Evolutionary conservation across 176 grass and related monocot genomes (phyloP), one percentile per base, ranked within the genome.

Genomic region (Zoysia japonica): DNA sequence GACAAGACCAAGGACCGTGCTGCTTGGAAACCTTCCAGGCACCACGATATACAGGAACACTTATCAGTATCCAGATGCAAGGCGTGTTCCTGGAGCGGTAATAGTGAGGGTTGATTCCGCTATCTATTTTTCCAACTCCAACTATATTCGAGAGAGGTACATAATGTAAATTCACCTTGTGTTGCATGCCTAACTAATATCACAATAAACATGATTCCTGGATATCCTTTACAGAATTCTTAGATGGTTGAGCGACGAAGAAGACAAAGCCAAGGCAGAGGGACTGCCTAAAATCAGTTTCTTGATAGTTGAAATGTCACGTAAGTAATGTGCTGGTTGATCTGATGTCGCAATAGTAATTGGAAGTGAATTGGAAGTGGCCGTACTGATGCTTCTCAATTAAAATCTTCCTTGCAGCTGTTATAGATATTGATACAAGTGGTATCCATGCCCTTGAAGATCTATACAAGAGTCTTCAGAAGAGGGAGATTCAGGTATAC

Each of bases 61-160:
- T 0, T 80, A 90, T 61, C 96, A 98, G 20, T 98, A 98, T 54
- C 96, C 96, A 11, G 90, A 95, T 49, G 96, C 92, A 83, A 95
- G 57, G 50, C 93, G 85, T 85, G 72, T 91, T 87, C 84, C 88
- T 11, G 92, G 96, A 72, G 84, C 93, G 60, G 59, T 99, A 49
- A 85, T 90, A 65, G 88, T 93, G 61, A 88, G 96, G 70, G 82
- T 99, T 54, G 92, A 99, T 86, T 99, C 96, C 75, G 88, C 96
- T 61, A 90, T 99, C 60, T 99, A 99, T 70, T 99, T 98, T 71
- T 85, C 96, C 78, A 99, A 99, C 68, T 99, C 96, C 9, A 99
- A 95, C 56, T 99, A 99, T 83, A 84, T 99, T 68, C 80, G 78
- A 38, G 96, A 99, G 84, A 89, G 96, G 96, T 94, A 91, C 17